These are phyloP conservation scores for Monilinia polystroma DNA, from an alignment of 2,329 filamentous ascomycete genomes.

Conservation along the genomic window DNA sequence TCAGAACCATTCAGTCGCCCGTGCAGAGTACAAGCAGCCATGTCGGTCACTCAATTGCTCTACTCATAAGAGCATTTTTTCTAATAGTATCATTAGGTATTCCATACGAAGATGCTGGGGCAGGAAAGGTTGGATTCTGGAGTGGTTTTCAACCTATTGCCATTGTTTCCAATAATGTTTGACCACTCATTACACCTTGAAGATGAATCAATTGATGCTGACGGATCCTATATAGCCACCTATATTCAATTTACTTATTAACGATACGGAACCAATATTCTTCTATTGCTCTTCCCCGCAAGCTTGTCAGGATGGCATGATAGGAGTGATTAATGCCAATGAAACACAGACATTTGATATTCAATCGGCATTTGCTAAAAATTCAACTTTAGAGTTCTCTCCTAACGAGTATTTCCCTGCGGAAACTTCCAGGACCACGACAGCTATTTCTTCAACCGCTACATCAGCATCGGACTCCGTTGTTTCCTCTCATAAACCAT, in stretches of 20 bases:
- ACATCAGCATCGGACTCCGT: not conserved
- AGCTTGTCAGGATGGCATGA: conserved; percentile 70
- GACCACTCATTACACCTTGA: conserved; percentile 26
- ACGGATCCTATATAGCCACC: conserved; percentile 39
- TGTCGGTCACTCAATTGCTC: not conserved
- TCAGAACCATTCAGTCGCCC: conserved; percentile 61
- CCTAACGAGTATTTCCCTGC: conserved; percentile 56
- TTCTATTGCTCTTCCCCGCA: conserved; percentile 68
- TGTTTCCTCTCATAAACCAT: conserved; percentile 19
- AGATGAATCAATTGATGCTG: conserved; percentile 11
- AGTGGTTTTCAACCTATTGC: conserved; percentile 50
- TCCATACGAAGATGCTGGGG: conserved; percentile 55
- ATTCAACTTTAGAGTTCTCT: conserved; percentile 52
- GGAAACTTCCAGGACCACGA: conserved; percentile 42
- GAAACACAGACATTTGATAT: conserved; percentile 48
- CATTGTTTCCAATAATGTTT: conserved; percentile 45
- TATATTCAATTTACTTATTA: conserved; percentile 49
- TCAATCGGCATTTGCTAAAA: conserved; percentile 50
- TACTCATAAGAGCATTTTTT: not conserved
- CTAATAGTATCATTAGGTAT: conserved; percentile 54
- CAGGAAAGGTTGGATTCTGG: conserved; percentile 53
- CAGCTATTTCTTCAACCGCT: conserved; percentile 25
- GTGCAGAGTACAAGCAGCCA: conserved; percentile 51
- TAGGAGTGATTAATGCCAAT: conserved; percentile 72
- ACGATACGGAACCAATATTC: conserved; percentile 63